A percentile compares a stretch with the other conserved stretches of the same genome.
Evolutionary conservation across 2,329 filamentous ascomycete species (phyloP).

Genomic region (Aureobasidium uvarum): DNA sequence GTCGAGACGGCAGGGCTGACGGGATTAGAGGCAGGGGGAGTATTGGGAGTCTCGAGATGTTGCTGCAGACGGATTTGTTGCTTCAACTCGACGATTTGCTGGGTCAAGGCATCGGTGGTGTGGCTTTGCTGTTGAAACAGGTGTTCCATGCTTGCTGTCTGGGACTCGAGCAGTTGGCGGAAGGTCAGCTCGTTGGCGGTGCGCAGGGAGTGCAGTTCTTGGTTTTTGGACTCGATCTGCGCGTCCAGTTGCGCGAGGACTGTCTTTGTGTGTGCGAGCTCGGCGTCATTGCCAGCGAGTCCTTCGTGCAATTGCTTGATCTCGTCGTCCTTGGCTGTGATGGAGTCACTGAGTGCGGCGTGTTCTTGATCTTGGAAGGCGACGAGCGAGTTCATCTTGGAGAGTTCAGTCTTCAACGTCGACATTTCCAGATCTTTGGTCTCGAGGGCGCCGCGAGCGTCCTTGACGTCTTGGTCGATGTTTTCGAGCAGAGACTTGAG

Average conservation of each 20-base stretch:
- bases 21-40: conserved; percentile 1
- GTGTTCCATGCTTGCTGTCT: conserved; percentile 9
- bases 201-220: conserved; percentile 19
- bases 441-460: conserved; percentile 4
- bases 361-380: conserved; percentile 18
- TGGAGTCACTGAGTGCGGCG: conserved; percentile 8
- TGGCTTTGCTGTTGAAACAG: conserved; percentile 6
- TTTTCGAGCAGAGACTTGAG: conserved; percentile 6
- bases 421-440: conserved; percentile 3
- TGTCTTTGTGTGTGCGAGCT: conserved; percentile 19
- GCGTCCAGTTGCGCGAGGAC: conserved; percentile 19
- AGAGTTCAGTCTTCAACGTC: neutral
- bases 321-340: conserved; percentile 10
- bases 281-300: conserved; percentile 13
- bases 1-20: neutral
- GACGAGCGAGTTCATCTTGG: conserved; percentile 18
- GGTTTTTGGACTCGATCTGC: conserved; percentile 20
- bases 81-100: conserved; percentile 19
- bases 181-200: conserved; percentile 19
- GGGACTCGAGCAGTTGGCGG: conserved; percentile 17
- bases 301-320: conserved; percentile 16
- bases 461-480: conserved; percentile 13
- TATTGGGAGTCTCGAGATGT: neutral
- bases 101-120: conserved; percentile 18
- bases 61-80: conserved; percentile 17